These are phyloP conservation scores for Phytophthora meadii DNA, from an alignment of 352 stramenopile species.

Conservation along the genomic window DNA sequence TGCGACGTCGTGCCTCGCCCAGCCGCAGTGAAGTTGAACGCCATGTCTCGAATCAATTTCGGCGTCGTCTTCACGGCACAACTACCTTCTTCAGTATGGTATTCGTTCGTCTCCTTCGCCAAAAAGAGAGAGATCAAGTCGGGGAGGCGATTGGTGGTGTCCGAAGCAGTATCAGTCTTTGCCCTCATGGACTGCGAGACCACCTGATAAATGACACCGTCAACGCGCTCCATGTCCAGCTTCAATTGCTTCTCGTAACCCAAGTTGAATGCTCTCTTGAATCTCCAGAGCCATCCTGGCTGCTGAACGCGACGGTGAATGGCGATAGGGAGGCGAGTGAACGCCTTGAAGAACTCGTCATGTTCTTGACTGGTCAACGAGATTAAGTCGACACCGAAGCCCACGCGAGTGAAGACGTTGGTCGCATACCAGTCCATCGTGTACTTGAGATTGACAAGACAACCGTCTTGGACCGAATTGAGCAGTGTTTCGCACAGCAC, in stretches of 20 bases:
- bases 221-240: slow-evolving; percentile 39
- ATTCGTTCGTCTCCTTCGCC: slow-evolving; percentile 43
- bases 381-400: slow-evolving; percentile 64
- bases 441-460: slow-evolving; percentile 43
- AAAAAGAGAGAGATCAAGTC: slow-evolving; percentile 56
- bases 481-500: slow-evolving; percentile 42
- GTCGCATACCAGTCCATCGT: slow-evolving; percentile 59
- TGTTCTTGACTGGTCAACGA: slow-evolving; percentile 36
- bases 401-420: slow-evolving; percentile 76
- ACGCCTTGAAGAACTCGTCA: slow-evolving; percentile 41
- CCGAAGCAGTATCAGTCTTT: slow-evolving; percentile 21
- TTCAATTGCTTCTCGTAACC: slow-evolving; percentile 49
- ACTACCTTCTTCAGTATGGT: slow-evolving; percentile 23
- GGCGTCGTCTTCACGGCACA: slow-evolving; percentile 31
- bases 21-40: slow-evolving; percentile 75
- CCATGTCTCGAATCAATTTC: slow-evolving; percentile 71
- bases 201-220: slow-evolving; percentile 52
- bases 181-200: slow-evolving; percentile 48
- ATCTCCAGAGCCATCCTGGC: slow-evolving; percentile 55
- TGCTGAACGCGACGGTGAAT: slow-evolving; percentile 56
- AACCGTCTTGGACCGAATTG: not conserved
- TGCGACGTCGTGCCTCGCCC: slow-evolving; percentile 77
- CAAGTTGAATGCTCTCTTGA: slow-evolving; percentile 37
- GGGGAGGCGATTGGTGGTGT: slow-evolving; percentile 12
- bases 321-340: slow-evolving; percentile 39